Base-by-base conservation (phyloP, 345 rosid species). In the Aethionema arabicum region DNA sequence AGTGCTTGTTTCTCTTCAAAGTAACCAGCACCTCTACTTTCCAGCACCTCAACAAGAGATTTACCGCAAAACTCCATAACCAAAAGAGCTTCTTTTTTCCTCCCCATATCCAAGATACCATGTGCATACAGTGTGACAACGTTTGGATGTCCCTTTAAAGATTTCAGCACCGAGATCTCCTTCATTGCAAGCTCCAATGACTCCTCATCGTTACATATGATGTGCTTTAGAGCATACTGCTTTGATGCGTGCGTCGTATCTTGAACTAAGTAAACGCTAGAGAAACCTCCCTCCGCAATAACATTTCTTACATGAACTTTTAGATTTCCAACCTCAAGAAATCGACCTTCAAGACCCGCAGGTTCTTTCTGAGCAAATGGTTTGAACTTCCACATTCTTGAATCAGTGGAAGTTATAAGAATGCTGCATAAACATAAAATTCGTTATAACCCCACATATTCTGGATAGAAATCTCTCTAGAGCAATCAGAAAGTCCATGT, bases 241-340 rank as follows among this genome's bases (percentile, higher is more conserved):
- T 80, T 90, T 8, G 97, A 80, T 16, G 71, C 42, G 54, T 88
- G 79, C 29, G 72, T 50, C 45, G 80, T 77, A 78, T 95, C 99
- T 50, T 78, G 86, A 46, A 95, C 97, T 53, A 82, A 67, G 78
- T 95, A 90, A 43, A 95, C 99, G 46, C 88, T 82, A 0, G 99
- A 95, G 78, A 95, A 95, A 6, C 99, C 97, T 50, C 97, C 97
- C 75, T 90, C 97, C 0, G 97, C 97, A 38, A 95, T 95, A 74
- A 73, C 76, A 68, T 78, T 79, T 29, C 78, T 82, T 40, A 95
- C 78, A 38, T 86, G 89, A 68, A 90, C 68, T 83, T 88, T 90
- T 7, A 90, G 80, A 68, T 75, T 86, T 56, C 88, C 96, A 53
- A 95, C 78, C 49, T 95, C 99, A 1, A 95, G 52, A 55, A 64